phyloP scores from a whole-genome alignment of 129 eudicot genomes.

The Erigeron canadensis region DNA sequence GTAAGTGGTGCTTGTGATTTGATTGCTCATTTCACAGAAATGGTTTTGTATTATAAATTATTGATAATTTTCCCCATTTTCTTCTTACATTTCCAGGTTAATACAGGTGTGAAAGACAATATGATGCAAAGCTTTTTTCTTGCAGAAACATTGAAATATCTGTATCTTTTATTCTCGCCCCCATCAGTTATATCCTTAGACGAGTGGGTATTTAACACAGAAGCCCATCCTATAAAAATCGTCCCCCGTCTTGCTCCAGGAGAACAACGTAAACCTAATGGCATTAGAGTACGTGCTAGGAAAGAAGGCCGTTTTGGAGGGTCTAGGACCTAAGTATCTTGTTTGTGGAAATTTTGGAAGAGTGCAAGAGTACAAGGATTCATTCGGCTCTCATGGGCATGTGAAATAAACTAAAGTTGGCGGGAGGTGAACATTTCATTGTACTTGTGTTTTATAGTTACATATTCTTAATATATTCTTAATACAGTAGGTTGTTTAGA shows the following conservation, averaged over 20 bases:
- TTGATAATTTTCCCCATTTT: neutral
- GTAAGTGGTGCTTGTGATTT: slow-evolving; percentile 49
- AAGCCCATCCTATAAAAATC: slow-evolving; percentile 89
- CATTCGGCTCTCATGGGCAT: slow-evolving; percentile 24
- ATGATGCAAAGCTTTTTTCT: slow-evolving; percentile 99
- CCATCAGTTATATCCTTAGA: slow-evolving; percentile 81
- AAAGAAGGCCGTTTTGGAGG: slow-evolving; percentile 81
- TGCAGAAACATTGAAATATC: slow-evolving; percentile 92
- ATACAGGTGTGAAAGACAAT: slow-evolving; percentile 92
- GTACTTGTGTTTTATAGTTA: slow-evolving; percentile 32
- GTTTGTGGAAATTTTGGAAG: slow-evolving; percentile 23
- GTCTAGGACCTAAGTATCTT: slow-evolving; percentile 23
- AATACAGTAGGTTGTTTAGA: slow-evolving; percentile 27
- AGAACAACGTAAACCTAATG: slow-evolving; percentile 32
- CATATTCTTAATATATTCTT: slow-evolving; percentile 20
- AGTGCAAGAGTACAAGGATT: slow-evolving; percentile 25
- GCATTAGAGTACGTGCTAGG: slow-evolving; percentile 53
- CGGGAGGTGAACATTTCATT: neutral
- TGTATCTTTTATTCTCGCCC: slow-evolving; percentile 92
- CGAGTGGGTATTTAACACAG: slow-evolving; percentile 99
- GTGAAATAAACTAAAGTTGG: slow-evolving; percentile 24
- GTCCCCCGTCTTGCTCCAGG: slow-evolving; percentile 47
- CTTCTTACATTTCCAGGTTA: slow-evolving; percentile 54
- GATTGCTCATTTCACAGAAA: neutral
- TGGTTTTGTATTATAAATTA: neutral